Conservation (phyloP, 106 monocot genomes). For the Alisma plantagoaquatica region DNA sequence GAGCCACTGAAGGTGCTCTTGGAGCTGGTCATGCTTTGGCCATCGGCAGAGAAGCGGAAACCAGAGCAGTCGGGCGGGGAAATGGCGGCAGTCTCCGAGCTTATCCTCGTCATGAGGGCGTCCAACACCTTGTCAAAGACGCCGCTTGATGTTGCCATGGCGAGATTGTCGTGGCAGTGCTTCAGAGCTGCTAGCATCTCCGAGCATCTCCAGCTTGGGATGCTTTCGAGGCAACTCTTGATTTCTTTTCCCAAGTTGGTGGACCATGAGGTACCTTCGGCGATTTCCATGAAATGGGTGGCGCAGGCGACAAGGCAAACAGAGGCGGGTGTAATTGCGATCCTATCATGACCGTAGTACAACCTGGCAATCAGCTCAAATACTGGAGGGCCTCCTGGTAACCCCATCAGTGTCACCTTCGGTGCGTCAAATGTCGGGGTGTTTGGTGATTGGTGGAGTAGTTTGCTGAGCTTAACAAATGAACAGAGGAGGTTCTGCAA, state of each 20-base stretch:
- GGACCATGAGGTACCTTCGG: slow-evolving; percentile 10
- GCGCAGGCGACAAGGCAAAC: slow-evolving; percentile 29
- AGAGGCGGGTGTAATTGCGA: slow-evolving; percentile 28
- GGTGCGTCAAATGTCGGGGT: too few relatives aligned
- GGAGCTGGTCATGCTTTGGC: slow-evolving; percentile 30
- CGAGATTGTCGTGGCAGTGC: slow-evolving; percentile 40
- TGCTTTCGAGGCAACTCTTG: slow-evolving; percentile 22
- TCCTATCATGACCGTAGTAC: slow-evolving; percentile 31
- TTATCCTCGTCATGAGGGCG: slow-evolving; percentile 38
- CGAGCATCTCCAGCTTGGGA: slow-evolving; percentile 46
- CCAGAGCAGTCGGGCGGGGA: slow-evolving; percentile 62
- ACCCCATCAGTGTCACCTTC: slow-evolving; percentile 40
- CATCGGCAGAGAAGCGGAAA: slow-evolving; percentile 64
- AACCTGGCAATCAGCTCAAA: slow-evolving; percentile 48
- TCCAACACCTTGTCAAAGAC: slow-evolving; percentile 36
- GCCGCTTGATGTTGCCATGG: slow-evolving; percentile 15
- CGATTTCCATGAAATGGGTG: slow-evolving; percentile 44
- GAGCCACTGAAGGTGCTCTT: slow-evolving; percentile 9
- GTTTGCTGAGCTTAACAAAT: too few relatives aligned
- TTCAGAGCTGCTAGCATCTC: slow-evolving; percentile 44
- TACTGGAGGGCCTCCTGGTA: slow-evolving; percentile 53
- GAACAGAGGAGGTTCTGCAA: slow-evolving; percentile 52
- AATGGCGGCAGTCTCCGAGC: slow-evolving; percentile 25
- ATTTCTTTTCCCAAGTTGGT: slow-evolving; percentile 25
- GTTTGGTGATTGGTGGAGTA: too few relatives aligned